Conservation (phyloP, 2,329 filamentous ascomycete genomes). For the Fusarium transvaalense region DNA sequence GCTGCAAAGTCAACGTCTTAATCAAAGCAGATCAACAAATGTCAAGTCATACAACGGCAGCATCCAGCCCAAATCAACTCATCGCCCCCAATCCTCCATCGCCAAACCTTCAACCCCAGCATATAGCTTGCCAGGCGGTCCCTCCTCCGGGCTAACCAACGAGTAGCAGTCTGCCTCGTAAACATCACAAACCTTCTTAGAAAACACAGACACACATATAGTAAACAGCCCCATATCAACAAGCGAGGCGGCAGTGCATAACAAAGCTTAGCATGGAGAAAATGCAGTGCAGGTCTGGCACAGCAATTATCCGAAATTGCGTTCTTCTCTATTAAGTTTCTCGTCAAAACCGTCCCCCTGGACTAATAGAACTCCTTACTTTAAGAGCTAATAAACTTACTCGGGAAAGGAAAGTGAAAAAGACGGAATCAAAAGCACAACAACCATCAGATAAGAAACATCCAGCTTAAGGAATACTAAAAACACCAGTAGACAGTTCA, state of each 20-base stretch:
- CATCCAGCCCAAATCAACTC: background rate
- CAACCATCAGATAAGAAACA: background rate
- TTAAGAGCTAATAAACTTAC: background rate
- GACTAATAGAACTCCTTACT: background rate
- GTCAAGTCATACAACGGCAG: too few species aligned
- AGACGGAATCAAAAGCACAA: background rate
- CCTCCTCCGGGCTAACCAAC: too few species aligned
- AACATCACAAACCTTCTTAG: background rate
- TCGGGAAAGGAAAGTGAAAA: background rate
- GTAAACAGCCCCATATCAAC: background rate
- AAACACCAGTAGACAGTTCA: background rate
- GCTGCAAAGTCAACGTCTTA: background rate
- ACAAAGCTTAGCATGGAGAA: background rate
- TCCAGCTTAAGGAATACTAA: background rate
- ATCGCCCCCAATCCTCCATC: background rate
- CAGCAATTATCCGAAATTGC: slow-evolving; percentile 10
- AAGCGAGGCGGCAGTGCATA: background rate
- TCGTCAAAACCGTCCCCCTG: background rate
- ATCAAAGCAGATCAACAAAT: background rate
- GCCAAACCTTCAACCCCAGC: background rate
- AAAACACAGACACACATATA: background rate
- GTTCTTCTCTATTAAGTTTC: background rate
- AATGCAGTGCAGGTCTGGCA: background rate
- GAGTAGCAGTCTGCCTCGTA: background rate
- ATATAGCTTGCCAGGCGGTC: too few species aligned